Evolutionary conservation across 2,329 filamentous ascomycete species (phyloP), one percentile per base, ranked within the genome.

Genomic region (Trichophyton schoenleinii): DNA sequence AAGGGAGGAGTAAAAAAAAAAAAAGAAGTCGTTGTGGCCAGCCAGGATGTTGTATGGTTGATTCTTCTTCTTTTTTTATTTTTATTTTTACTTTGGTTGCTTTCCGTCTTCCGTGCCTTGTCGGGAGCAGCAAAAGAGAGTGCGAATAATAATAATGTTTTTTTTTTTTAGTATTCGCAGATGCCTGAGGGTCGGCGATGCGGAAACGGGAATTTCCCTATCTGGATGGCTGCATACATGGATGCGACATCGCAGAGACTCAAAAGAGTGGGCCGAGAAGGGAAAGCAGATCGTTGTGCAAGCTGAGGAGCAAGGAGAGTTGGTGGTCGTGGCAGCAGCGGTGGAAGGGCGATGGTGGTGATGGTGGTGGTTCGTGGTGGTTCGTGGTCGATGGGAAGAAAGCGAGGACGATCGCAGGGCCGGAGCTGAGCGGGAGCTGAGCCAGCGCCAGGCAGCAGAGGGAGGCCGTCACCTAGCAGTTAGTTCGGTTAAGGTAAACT

Each of bases 201-300:
- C 38, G 38, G 55, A 44, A 58, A 42, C 38, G 55, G 55, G 31
- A 41, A 22, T 58, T 58, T 58, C 55, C 38, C 13, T 38, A 58
- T 58, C 22, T n/a, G 55, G 55, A 38, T 38, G 55, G 31, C 34
- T 58, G 55, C 55, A 58, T 58, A 22, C 49, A 53, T 53, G 49
- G 49, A 53, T 53, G 49, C 49, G 13, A 53, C 49, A 53, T 53
- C 13, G 49, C 49, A 53, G 5, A 53, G 13, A 53, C 49, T 53
- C 49, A 53, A 53, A 53, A 53, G 49, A 53, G 49, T 53, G 49
- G 49, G 49, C 49, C 49, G 49, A 28, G 49, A 53, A 31, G 13
- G 49, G 49, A 31, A 34, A 25, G 22, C n/a, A 31, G 13, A 20
- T 53, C 49, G 18, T 34, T 34, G 22, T 28, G 49, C 49, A 53